Conservation (phyloP, 768 basidiomycete genomes). For the Suillus cothurnatus region DNA sequence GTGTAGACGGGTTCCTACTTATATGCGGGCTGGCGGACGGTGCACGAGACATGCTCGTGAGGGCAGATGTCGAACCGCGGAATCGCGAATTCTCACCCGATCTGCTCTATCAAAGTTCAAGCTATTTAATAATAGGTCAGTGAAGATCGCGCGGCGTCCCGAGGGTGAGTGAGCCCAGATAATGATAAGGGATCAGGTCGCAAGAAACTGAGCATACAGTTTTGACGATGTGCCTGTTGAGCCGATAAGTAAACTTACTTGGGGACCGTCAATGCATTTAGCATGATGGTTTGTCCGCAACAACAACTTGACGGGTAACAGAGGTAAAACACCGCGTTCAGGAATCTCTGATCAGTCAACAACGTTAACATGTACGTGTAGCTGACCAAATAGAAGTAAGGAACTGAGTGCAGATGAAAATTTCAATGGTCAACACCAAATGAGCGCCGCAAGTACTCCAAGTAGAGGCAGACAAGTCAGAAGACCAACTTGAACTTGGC, state of each 20-base stretch:
- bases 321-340: background rate
- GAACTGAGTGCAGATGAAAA: too few species aligned
- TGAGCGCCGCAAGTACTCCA: background rate
- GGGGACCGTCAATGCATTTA: background rate
- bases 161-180: background rate
- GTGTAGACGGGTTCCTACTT: background rate
- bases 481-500: background rate
- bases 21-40: background rate
- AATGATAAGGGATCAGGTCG: background rate
- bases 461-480: background rate
- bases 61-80: background rate
- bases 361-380: background rate
- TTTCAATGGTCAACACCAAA: background rate
- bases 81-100: background rate
- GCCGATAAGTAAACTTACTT: background rate
- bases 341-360: background rate
- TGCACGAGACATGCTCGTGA: background rate
- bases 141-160: background rate
- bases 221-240: background rate
- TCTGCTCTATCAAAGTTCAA: background rate
- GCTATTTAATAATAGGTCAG: background rate
- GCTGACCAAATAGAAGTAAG: too few species aligned
- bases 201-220: background rate
- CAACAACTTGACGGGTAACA: background rate
- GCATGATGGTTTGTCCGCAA: background rate